phyloP scores from a whole-genome alignment of 371 early-diverging fungal genomes.

The Mucor saturninus region DNA sequence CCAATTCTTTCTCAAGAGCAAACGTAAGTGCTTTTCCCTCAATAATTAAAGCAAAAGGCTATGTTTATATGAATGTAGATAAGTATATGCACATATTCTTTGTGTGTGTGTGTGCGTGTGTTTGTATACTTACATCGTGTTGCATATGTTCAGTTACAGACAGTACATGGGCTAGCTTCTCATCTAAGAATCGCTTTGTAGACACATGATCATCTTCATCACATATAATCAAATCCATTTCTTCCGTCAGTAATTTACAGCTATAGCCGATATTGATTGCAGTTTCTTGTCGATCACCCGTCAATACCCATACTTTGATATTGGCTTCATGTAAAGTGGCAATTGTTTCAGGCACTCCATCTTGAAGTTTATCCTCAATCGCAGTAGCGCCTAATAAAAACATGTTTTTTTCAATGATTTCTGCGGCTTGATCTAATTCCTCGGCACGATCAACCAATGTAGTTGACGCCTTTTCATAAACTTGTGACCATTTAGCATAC shows the following conservation, averaged over 20 bases:
- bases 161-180: slow-evolving; percentile 62
- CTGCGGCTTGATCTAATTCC: slow-evolving; percentile 89
- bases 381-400: slow-evolving; percentile 95
- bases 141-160: slow-evolving; percentile 7
- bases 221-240: slow-evolving; percentile 80
- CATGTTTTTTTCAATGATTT: slow-evolving; percentile 91
- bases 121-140: slow-evolving; percentile 18
- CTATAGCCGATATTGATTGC: slow-evolving; percentile 93
- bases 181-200: slow-evolving; percentile 72
- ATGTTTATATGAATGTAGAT: background rate
- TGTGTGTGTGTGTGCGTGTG: no score
- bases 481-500: slow-evolving; percentile 79
- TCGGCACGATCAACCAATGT: slow-evolving; percentile 87
- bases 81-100: background rate
- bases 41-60: slow-evolving; percentile 71
- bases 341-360: slow-evolving; percentile 97
- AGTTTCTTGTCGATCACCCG: slow-evolving; percentile 94
- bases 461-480: slow-evolving; percentile 88
- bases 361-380: slow-evolving; percentile 99
- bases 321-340: slow-evolving; percentile 92
- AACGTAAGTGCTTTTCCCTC: slow-evolving; percentile 72
- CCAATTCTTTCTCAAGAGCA: slow-evolving; percentile 72
- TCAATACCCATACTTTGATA: slow-evolving; percentile 97
- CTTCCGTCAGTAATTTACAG: slow-evolving; percentile 85
- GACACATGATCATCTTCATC: slow-evolving; percentile 73